phyloP scores from a whole-genome alignment of 768 basidiomycete genomes.

The Pulveroboletus sp. region DNA sequence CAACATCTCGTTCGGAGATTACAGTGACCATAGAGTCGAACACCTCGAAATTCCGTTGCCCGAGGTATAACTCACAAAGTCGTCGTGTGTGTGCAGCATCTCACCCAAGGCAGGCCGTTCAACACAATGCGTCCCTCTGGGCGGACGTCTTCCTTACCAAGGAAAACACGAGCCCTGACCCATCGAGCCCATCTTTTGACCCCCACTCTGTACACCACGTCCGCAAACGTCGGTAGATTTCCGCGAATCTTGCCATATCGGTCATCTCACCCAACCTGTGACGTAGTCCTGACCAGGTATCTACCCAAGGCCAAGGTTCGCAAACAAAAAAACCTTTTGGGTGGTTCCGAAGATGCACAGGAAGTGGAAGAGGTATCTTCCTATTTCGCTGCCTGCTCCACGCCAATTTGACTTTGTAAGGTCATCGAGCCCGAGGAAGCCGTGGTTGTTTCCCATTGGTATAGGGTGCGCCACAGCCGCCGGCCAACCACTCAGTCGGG shows the following conservation, averaged over 20 bases:
- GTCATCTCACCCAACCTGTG: slow-evolving; percentile 1
- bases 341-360: slow-evolving; percentile 35
- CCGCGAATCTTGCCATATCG: not conserved
- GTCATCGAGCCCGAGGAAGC: slow-evolving; percentile 45
- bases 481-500: not conserved
- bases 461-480: slow-evolving; percentile 44
- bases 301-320: slow-evolving; percentile 64
- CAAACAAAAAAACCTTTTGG: slow-evolving; percentile 79
- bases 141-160: slow-evolving; percentile 75
- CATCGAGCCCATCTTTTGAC: slow-evolving; percentile 49
- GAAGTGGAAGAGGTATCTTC: slow-evolving; percentile 50
- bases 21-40: slow-evolving; percentile 54
- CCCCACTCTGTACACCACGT: slow-evolving; percentile 60
- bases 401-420: slow-evolving; percentile 16
- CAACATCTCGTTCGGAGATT: slow-evolving; percentile 76
- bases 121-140: slow-evolving; percentile 78
- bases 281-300: slow-evolving; percentile 81
- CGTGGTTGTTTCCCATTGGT: slow-evolving; percentile 80
- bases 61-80: slow-evolving; percentile 41
- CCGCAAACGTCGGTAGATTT: slow-evolving; percentile 59
- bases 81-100: not conserved
- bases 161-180: slow-evolving; percentile 63
- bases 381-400: slow-evolving; percentile 1
- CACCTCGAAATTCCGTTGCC: slow-evolving; percentile 65
- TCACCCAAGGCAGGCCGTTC: slow-evolving; percentile 51